Conservation (phyloP, 192 early-diverging fungal genomes). For the Helicostylum pulchrum region DNA sequence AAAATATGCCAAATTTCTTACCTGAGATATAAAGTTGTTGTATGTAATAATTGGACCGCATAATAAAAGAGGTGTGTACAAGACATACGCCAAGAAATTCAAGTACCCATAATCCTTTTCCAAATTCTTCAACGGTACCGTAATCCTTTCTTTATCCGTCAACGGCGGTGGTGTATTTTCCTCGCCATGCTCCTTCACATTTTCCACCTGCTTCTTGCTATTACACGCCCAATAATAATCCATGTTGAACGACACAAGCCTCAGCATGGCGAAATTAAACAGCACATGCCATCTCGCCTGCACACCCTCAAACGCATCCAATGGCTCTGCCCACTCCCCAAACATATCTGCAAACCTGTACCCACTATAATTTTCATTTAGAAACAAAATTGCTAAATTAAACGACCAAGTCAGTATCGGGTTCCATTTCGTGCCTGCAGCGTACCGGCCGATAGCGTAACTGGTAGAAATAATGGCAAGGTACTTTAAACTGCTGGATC, state of each 20-base stretch:
- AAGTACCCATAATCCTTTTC: slow-evolving; percentile 67
- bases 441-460: slow-evolving; percentile 58
- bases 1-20: no score
- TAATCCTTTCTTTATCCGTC: slow-evolving; percentile 59
- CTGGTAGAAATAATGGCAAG: slow-evolving; percentile 57
- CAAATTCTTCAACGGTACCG: slow-evolving; percentile 41
- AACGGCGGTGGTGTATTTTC: slow-evolving; percentile 17
- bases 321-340: slow-evolving; percentile 12
- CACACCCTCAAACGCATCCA: slow-evolving; percentile 69
- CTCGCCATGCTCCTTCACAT: slow-evolving; percentile 36
- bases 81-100: slow-evolving; percentile 73
- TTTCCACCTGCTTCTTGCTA: slow-evolving; percentile 5
- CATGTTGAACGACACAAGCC: slow-evolving; percentile 89
- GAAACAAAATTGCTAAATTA: slow-evolving; percentile 75
- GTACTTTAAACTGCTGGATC: slow-evolving; percentile 77
- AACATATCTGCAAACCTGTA: slow-evolving; percentile 55
- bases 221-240: slow-evolving; percentile 79
- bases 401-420: slow-evolving; percentile 79
- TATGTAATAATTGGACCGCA: slow-evolving; percentile 94
- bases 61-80: slow-evolving; percentile 90
- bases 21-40: slow-evolving; percentile 87
- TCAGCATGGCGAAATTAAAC: slow-evolving; percentile 86
- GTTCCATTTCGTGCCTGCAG: slow-evolving; percentile 50
- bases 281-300: slow-evolving; percentile 80
- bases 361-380: slow-evolving; percentile 72